Conservation (phyloP, 768 basidiomycete genomes). For the Amanita jacksonii region DNA sequence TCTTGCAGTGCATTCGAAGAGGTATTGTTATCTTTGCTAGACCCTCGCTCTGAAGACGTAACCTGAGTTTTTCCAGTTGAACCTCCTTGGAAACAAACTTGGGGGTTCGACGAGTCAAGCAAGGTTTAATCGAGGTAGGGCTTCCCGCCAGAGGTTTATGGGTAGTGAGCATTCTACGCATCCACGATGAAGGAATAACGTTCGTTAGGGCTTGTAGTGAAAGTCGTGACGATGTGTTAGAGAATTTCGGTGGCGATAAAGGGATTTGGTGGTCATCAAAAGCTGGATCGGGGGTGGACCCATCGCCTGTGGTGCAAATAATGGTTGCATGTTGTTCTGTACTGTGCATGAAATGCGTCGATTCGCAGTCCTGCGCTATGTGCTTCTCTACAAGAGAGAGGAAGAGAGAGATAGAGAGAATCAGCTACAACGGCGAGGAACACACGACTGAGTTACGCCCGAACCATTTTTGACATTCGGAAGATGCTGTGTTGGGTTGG, state of each 20-base stretch:
- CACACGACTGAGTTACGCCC: conserved; percentile 42
- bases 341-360: not conserved
- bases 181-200: conserved; percentile 28
- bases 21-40: conserved; percentile 17
- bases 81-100: conserved; percentile 52
- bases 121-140: not conserved
- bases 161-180: not conserved
- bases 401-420: too few relatives aligned
- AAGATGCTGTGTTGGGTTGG: conserved; percentile 6
- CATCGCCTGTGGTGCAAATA: not conserved
- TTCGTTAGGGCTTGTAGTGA: conserved; percentile 53
- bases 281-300: conserved; percentile 4
- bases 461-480: conserved; percentile 45
- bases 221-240: conserved; percentile 46
- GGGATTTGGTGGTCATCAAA: conserved; percentile 18
- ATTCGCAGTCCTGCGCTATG: not conserved
- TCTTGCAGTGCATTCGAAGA: conserved; percentile 25
- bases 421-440: conserved; percentile 54
- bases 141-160: conserved; percentile 1
- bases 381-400: conserved; percentile 23
- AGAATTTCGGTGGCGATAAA: conserved; percentile 33
- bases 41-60: conserved; percentile 39
- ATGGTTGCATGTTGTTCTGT: not conserved
- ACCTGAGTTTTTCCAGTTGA: conserved; percentile 56
- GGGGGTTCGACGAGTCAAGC: conserved; percentile 14